Evolutionary conservation across 192 early-diverging fungal species (phyloP).

Genomic region (Physocladia obscura): DNA sequence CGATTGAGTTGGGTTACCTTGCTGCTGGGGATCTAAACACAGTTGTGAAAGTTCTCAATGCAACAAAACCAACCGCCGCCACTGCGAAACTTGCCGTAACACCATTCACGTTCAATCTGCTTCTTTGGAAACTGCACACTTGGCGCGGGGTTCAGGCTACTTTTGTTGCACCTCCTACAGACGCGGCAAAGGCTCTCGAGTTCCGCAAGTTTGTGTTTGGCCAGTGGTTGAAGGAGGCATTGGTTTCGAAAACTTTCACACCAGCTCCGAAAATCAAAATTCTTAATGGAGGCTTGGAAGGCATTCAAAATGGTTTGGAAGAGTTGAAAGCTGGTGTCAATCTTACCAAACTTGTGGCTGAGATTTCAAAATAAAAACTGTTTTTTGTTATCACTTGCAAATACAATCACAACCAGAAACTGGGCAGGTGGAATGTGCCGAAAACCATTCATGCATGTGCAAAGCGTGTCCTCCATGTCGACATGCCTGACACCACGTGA

Average conservation of each 20-base stretch:
- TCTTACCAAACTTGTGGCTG: constrained; percentile 19
- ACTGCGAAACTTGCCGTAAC: constrained; percentile 8
- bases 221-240: constrained; percentile 3
- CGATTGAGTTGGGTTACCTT: neutral
- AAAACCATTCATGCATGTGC: constrained; percentile 92
- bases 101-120: constrained; percentile 14
- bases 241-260: neutral
- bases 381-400: no score
- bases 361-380: constrained; percentile 12
- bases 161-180: constrained; percentile 8
- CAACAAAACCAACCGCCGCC: neutral
- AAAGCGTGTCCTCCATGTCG: constrained; percentile 92
- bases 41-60: neutral
- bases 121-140: constrained; percentile 1
- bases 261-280: neutral
- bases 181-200: neutral
- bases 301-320: neutral
- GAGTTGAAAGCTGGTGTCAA: constrained; percentile 14
- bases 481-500: constrained; percentile 98
- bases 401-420: constrained; percentile 86
- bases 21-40: neutral
- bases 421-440: constrained; percentile 78
- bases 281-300: constrained; percentile 6
- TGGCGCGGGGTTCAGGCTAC: constrained; percentile 5
- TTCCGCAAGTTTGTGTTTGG: neutral